Evolutionary conservation across 2,329 filamentous ascomycete species (phyloP).

Genomic region (Claviceps sp.): DNA sequence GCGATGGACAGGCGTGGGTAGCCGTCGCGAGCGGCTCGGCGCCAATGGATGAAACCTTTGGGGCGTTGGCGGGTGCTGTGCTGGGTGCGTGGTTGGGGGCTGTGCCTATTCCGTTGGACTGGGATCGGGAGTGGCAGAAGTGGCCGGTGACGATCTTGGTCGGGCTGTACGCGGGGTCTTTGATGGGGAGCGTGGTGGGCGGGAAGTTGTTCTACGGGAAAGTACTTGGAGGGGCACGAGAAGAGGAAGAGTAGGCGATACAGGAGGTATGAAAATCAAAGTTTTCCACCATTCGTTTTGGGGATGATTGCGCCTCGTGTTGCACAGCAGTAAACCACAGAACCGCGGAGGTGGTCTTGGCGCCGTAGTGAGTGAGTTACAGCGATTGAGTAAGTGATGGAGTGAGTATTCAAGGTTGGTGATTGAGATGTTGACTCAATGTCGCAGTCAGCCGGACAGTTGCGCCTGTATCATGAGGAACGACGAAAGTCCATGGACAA

Average conservation of each 20-base stretch:
- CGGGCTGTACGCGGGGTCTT: constrained; percentile 69
- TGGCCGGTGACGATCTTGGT: constrained; percentile 88
- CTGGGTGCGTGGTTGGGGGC: constrained; percentile 87
- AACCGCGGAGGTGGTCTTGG: too few relatives aligned
- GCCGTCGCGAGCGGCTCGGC: constrained; percentile 50
- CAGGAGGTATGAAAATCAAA: too few relatives aligned
- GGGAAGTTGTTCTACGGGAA: constrained; percentile 35
- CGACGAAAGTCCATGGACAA: too few relatives aligned
- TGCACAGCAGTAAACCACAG: too few relatives aligned
- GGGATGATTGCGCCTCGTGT: too few relatives aligned
- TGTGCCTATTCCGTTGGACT: constrained; percentile 89
- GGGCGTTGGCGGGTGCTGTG: constrained; percentile 62
- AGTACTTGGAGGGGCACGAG: constrained; percentile 19
- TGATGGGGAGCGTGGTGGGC: constrained; percentile 52
- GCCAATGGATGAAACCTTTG: constrained; percentile 76
- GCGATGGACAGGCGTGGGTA: constrained; percentile 59
- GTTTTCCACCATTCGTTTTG: too few relatives aligned
- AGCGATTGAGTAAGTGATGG: too few relatives aligned
- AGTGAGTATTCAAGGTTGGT: too few relatives aligned
- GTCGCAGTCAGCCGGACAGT: too few relatives aligned
- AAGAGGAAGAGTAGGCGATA: constrained; percentile 16
- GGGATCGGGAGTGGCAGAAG: constrained; percentile 98
- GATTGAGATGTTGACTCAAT: too few relatives aligned
- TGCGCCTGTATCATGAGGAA: too few relatives aligned
- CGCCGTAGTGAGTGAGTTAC: too few relatives aligned